These are phyloP conservation scores for Linderina pennispora DNA, from an alignment of 192 early-diverging fungal species.

Conservation along the genomic window DNA sequence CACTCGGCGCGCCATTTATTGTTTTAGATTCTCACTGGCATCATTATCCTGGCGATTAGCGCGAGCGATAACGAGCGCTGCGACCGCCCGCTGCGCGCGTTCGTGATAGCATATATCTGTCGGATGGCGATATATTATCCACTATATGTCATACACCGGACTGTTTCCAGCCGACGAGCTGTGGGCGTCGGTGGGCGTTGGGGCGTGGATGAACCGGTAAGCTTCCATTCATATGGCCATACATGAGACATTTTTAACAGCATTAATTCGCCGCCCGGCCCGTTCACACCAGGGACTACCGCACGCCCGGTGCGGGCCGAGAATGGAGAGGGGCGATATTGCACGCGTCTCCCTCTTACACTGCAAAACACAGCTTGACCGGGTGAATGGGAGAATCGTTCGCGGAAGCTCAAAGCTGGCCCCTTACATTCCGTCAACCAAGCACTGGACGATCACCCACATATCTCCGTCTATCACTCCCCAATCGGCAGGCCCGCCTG, in stretches of 20 bases:
- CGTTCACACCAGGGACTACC: too few relatives aligned
- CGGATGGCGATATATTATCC: conserved; percentile 56
- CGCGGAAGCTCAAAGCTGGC: too few relatives aligned
- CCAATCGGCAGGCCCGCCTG: too few relatives aligned
- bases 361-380: too few relatives aligned
- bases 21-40: conserved; percentile 51
- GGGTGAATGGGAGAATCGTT: too few relatives aligned
- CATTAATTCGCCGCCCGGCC: conserved; percentile 1
- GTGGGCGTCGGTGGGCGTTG: not conserved
- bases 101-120: conserved; percentile 55
- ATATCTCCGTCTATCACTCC: too few relatives aligned
- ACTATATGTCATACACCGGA: conserved; percentile 54
- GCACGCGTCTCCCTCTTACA: too few relatives aligned
- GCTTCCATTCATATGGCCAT: not conserved
- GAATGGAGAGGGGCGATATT: too few relatives aligned
- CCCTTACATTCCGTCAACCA: too few relatives aligned
- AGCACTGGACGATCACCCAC: too few relatives aligned
- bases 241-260: not conserved
- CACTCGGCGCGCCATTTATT: too few relatives aligned
- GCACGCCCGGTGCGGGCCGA: too few relatives aligned
- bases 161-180: conserved; percentile 41
- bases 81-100: conserved; percentile 51
- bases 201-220: conserved; percentile 3
- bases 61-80: conserved; percentile 40
- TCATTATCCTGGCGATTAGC: conserved; percentile 49